phyloP scores from a whole-genome alignment of 176 grass and related monocot species.

The Aechmea fasciata region DNA sequence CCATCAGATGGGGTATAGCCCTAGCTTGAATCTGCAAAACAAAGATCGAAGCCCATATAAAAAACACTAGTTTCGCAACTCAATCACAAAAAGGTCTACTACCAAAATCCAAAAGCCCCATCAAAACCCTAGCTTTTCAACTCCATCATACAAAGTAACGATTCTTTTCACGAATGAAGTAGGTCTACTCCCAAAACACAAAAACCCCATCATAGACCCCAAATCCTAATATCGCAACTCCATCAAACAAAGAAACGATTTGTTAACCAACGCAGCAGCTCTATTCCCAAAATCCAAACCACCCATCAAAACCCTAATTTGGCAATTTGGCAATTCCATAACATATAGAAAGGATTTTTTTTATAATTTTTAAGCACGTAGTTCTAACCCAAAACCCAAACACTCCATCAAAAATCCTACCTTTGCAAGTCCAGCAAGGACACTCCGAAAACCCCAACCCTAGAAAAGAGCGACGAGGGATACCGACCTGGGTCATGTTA shows the following conservation, averaged over 20 bases:
- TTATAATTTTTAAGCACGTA: background rate
- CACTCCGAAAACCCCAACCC: background rate
- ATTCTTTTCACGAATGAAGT: background rate
- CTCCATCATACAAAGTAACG: background rate
- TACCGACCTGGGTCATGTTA: slow-evolving; percentile 41
- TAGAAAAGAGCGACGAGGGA: background rate
- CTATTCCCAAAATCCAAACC: no score
- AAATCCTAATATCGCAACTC: background rate
- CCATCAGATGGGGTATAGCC: slow-evolving; percentile 31
- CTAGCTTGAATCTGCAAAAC: slow-evolving; percentile 39
- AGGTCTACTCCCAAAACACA: background rate
- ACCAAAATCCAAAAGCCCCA: no score
- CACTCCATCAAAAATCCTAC: background rate
- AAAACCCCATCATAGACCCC: background rate
- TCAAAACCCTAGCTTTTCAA: no score
- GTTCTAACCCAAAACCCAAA: background rate
- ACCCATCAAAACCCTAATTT: no score
- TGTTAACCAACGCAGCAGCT: no score
- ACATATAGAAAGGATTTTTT: no score
- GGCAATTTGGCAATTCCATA: no score
- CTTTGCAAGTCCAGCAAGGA: background rate
- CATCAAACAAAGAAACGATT: no score
- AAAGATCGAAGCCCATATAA: no score
- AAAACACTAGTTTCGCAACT: no score
- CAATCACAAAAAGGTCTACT: no score